Conservation (phyloP, 805 yeast species). For the Limtongia smithiae region DNA sequence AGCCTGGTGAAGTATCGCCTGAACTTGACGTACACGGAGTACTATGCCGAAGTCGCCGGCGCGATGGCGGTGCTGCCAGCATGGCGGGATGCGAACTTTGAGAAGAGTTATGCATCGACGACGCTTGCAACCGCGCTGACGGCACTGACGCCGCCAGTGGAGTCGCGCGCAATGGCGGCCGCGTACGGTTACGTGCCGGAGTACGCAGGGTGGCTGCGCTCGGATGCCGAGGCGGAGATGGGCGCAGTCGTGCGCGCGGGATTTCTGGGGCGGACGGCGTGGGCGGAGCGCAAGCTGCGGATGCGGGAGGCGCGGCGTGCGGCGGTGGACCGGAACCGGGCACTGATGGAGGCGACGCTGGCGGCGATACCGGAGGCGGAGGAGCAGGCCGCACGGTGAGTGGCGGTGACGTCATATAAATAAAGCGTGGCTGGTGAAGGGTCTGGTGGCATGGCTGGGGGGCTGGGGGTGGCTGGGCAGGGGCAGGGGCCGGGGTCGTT, state of each 20-base stretch:
- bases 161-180: neutral
- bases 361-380: no score
- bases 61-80: conserved; percentile 11
- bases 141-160: conserved; percentile 6
- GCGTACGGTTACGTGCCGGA: conserved; percentile 10
- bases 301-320: neutral
- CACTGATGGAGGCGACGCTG: no score
- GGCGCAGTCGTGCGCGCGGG: conserved; percentile 5
- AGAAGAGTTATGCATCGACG: conserved; percentile 2
- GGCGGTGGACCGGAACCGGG: no score
- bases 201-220: conserved; percentile 9
- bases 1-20: neutral
- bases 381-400: no score
- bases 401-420: no score
- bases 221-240: conserved; percentile 6
- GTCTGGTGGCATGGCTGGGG: no score
- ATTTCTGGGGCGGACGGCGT: neutral
- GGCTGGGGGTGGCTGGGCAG: no score
- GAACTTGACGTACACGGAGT: conserved; percentile 1
- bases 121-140: conserved; percentile 12
- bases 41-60: conserved; percentile 2
- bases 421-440: no score
- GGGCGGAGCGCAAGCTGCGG: conserved; percentile 3
- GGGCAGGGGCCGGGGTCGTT: no score
- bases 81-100: conserved; percentile 2